Conservation (phyloP, 140 eudicot genomes). For the Ambrosia hybrid region DNA sequence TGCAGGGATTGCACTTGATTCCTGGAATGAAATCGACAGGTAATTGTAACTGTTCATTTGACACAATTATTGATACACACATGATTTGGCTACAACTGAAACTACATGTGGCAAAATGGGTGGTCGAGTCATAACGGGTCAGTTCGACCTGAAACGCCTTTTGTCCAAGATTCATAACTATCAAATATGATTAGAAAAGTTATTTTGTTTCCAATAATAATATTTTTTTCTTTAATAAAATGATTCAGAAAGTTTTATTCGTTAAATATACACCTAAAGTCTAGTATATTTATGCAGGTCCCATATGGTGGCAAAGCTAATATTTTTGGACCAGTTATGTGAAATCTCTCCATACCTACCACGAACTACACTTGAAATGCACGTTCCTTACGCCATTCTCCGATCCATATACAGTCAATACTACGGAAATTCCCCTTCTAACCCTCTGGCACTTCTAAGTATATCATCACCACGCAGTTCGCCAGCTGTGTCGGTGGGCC, state of each 20-base stretch:
- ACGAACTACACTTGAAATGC: slow-evolving; percentile 69
- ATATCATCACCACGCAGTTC: slow-evolving; percentile 84
- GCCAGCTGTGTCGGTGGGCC: slow-evolving; percentile 79
- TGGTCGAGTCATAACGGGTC: not conserved
- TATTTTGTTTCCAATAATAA: not conserved
- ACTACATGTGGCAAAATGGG: slow-evolving; percentile 1
- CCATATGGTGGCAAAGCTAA: slow-evolving; percentile 79
- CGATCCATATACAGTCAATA: slow-evolving; percentile 96
- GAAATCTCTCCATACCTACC: slow-evolving; percentile 86
- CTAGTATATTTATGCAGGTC: slow-evolving; percentile 50
- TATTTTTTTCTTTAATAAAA: not conserved
- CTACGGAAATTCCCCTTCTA: slow-evolving; percentile 63
- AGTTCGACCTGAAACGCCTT: not conserved
- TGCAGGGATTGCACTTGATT: slow-evolving; percentile 80
- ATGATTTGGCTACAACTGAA: slow-evolving; percentile 7
- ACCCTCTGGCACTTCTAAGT: slow-evolving; percentile 55
- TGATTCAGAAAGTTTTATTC: not conserved
- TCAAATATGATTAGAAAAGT: not conserved
- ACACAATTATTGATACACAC: not conserved
- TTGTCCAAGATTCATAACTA: not conserved
- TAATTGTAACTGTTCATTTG: slow-evolving; percentile 29
- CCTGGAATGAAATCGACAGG: slow-evolving; percentile 88
- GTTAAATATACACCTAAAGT: not conserved
- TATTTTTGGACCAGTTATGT: slow-evolving; percentile 87
- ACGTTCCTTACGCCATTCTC: slow-evolving; percentile 76